These are phyloP conservation scores for Trichoderma virens DNA, from an alignment of 495 filamentous ascomycete genomes.

Conservation along the genomic window DNA sequence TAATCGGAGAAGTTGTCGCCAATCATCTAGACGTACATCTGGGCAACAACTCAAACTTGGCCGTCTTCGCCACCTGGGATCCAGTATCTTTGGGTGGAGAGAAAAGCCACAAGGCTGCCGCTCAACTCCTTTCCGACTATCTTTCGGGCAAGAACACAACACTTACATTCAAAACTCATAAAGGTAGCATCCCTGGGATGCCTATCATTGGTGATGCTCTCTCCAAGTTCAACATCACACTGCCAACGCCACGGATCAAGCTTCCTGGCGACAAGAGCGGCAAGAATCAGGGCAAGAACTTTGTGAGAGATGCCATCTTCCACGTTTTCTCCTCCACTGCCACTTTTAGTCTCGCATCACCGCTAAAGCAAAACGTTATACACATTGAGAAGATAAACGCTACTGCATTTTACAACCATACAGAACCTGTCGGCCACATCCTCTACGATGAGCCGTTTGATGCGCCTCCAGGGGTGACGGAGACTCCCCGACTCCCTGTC, in stretches of 20 bases:
- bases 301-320: conserved; percentile 80
- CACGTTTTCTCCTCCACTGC: conserved; percentile 83
- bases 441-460: conserved; percentile 64
- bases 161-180: conserved; percentile 61
- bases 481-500: conserved; percentile 72
- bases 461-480: conserved; percentile 63
- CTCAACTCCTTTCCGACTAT: conserved; percentile 73
- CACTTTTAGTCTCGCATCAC: conserved; percentile 75
- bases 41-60: conserved; percentile 65
- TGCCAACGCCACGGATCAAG: conserved; percentile 60
- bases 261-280: conserved; percentile 41
- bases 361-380: conserved; percentile 60
- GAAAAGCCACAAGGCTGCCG: conserved; percentile 51
- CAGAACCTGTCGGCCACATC: conserved; percentile 68
- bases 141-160: conserved; percentile 81
- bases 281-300: conserved; percentile 43
- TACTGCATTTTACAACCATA: conserved; percentile 74
- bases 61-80: conserved; percentile 65
- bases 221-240: conserved; percentile 54
- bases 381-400: conserved; percentile 74
- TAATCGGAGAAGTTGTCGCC: conserved; percentile 65
- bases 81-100: conserved; percentile 53
- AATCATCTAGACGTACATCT: conserved; percentile 50
- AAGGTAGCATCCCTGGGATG: conserved; percentile 61
- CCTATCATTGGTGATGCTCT: conserved; percentile 67